phyloP scores from a whole-genome alignment of 163 green algal genomes.

The Prototheca cutis region DNA sequence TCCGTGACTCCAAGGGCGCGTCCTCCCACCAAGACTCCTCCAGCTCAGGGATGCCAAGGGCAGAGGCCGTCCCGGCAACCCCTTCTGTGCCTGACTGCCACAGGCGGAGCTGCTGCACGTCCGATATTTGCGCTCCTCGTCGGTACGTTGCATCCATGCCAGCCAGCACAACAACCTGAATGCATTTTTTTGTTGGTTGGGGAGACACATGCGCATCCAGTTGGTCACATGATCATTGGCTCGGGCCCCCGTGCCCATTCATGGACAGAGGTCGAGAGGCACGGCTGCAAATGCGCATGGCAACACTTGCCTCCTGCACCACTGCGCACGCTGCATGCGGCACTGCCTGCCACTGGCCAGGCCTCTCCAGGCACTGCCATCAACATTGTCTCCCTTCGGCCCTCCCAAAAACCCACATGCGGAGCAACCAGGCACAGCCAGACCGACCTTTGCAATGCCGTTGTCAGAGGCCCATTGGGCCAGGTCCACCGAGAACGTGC shows the following conservation, averaged over 20 bases:
- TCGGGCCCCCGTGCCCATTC: too few relatives aligned
- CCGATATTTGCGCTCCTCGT: slow-evolving; percentile 38
- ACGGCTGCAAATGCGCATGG: too few relatives aligned
- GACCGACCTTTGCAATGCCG: slow-evolving; percentile 7
- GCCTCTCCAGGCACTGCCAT: too few relatives aligned
- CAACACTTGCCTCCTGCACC: too few relatives aligned
- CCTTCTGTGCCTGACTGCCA: not conserved
- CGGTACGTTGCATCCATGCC: slow-evolving; percentile 43
- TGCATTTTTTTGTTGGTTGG: too few relatives aligned
- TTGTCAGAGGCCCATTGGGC: slow-evolving; percentile 23
- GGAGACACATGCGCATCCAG: too few relatives aligned
- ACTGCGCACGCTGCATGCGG: too few relatives aligned
- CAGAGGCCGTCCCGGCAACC: not conserved
- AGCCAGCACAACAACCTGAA: slow-evolving; percentile 46
- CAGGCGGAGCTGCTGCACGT: slow-evolving; percentile 13
- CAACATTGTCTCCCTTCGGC: not conserved
- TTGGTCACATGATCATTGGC: too few relatives aligned
- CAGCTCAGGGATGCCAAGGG: not conserved
- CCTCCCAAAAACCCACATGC: not conserved
- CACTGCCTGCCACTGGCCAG: too few relatives aligned
- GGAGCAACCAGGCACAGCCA: not conserved
- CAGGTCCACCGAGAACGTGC: slow-evolving; percentile 35
- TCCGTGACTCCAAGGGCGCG: slow-evolving; percentile 4
- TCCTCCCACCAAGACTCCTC: slow-evolving; percentile 15
- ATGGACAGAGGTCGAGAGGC: too few relatives aligned